Evolutionary conservation across 73 alveolate species (phyloP), one percentile per base, ranked within the genome.

Genomic region (Blepharisma stoltei): DNA sequence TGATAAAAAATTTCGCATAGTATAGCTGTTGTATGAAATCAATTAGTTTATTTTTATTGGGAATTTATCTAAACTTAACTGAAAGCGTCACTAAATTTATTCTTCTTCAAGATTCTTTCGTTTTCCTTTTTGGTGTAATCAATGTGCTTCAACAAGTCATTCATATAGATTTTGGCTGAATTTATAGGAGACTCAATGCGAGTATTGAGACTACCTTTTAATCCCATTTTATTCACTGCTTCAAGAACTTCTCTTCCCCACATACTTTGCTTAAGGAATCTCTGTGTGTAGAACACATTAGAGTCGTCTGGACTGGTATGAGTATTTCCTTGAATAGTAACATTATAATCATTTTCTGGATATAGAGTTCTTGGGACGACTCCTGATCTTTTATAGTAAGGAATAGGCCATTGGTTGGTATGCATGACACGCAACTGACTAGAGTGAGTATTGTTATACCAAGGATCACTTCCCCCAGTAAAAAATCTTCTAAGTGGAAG

Each of bases 331-430:
- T 9, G 14, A n/a, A 23, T 37, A n/a, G 9, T 1, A 11, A 69
- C 79, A 44, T 69, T 69, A 53, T 69, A 69, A 69, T 69, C 79
- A 69, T 23, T 69, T 43, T 69, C 79, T n/a, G 79, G 79, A 43
- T 69, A 69, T 7, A 44, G 65, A 1, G 79, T 18, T 9, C 76
- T 43, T 14, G 79, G 79, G 65, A 14, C 11, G 4, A n/a, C 23
- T 18, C 54, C n/a, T 14, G 9, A 8, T n/a, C 79, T 38, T 43
- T 69, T 69, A 44, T 69, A 69, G 27, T 69, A 69, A 46, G 79
- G 79, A 43, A 69, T 69, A 1, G 79, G 79, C 79, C 79, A 69
- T 53, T 69, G 79, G 6, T 69, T 69, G 25, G 79, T 69, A 43
- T 43, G 23, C 45, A 69, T 53, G 32, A 69, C 79, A n/a, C 41